Base-by-base conservation (phyloP, 73 alveolate species). In the Paramecium pentaurelia region DNA sequence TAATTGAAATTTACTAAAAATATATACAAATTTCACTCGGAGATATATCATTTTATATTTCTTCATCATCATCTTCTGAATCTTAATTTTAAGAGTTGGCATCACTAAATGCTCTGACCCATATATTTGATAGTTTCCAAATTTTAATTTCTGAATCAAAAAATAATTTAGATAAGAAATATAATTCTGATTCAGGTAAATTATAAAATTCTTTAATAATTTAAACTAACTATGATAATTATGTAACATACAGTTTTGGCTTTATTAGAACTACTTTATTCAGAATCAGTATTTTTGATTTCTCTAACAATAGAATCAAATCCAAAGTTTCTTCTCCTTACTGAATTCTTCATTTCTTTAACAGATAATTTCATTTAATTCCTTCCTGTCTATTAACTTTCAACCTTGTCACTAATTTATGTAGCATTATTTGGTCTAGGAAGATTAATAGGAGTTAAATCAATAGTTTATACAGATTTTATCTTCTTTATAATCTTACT, bases 361-460 rank as follows among this genome's bases (percentile, higher is more conserved):
- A 80, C 36, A 11, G 91, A 80, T 0, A 80, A 20, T 47, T 49
- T 80, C 91, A 80, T 80, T 80, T 12, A 10, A 80, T 42, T 80
- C 16, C 37, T 80, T 1, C 44, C 58, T 18, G 68, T 64, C 11
- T 64, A 20, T 64, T 32, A 28, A 32, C 84, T 64, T 28, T 64
- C 84, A 11, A 64, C 1, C 2, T 64, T 64, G 4, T 64, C 84
- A 64, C 84, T 64, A 14, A 34, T 27, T 64, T 64, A 64, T 14
- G 84, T 64, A 12, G 16, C 51, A 64, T 34, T 64, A 28, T 28
- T 27, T 8, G 84, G 84, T 64, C 30, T 64, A 64, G 20, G 34
- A 5, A 75, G 22, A 38, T 36, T 38, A 2, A 75, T 30, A 6
- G 60, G 88, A 12, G 68, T 75, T 14, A 75, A 36, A 12, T 75